Evolutionary conservation across 163 green algal genomes (phyloP).

Genomic region (Scenedesmus sp.): DNA sequence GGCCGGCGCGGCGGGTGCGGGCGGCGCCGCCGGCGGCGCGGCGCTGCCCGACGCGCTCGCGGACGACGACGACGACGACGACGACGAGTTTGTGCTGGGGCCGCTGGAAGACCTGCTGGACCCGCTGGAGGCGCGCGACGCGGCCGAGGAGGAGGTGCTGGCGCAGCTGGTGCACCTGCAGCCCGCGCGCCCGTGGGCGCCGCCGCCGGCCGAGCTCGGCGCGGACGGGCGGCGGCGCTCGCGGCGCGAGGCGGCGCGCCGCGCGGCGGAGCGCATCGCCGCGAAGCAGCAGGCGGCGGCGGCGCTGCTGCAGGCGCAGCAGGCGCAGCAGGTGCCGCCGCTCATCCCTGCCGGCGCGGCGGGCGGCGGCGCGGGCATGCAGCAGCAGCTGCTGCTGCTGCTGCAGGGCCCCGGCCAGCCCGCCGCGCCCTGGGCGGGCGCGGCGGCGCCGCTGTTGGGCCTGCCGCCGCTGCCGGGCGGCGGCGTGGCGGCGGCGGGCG

Average conservation of each 20-base stretch:
- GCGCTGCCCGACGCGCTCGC: no score
- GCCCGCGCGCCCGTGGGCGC: conserved; percentile 2
- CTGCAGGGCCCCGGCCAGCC: not conserved
- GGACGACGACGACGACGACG: conserved; percentile 46
- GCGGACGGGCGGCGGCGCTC: not conserved
- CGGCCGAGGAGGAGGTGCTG: conserved; percentile 20
- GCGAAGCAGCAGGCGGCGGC: not conserved
- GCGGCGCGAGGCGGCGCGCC: conserved; percentile 7
- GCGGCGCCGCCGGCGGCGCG: not conserved
- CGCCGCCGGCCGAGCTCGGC: not conserved
- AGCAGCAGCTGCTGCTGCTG: not conserved
- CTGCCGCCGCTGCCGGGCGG: not conserved
- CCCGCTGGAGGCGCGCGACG: conserved; percentile 39
- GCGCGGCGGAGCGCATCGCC: conserved; percentile 19
- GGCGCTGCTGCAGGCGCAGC: conserved; percentile 4
- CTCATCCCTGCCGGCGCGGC: conserved; percentile 3
- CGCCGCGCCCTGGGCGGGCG: not conserved
- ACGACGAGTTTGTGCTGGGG: conserved; percentile 42
- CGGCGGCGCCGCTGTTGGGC: not conserved
- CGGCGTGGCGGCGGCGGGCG: not conserved
- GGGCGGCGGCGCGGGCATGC: not conserved
- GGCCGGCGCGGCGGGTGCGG: not conserved
- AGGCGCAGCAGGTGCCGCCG: conserved; percentile 2
- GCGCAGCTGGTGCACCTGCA: not conserved
- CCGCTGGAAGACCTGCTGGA: conserved; percentile 31